Evolutionary conservation across 129 eudicot genomes (phyloP).

Genomic region (Chrysanthemum lavandulifolium): DNA sequence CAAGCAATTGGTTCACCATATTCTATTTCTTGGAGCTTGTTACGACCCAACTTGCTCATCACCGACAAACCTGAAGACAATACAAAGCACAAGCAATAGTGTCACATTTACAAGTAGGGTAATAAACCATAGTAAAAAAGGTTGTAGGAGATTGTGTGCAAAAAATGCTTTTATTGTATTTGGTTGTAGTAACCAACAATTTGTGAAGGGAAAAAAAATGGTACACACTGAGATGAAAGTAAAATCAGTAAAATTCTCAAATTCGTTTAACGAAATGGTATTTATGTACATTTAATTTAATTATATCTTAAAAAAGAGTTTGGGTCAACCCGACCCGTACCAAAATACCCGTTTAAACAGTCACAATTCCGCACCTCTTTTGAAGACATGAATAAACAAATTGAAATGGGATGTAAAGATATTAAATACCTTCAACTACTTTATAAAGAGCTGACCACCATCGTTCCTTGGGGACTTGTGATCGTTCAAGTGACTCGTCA

Average conservation of each 20-base stretch:
- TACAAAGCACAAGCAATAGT: background rate
- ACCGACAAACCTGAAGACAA: constrained; percentile 58
- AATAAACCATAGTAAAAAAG: background rate
- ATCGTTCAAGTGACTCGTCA: constrained; percentile 60
- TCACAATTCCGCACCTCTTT: background rate
- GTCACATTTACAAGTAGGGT: background rate
- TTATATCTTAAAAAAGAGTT: background rate
- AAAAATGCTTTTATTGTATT: background rate
- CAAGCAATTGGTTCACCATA: constrained; percentile 41
- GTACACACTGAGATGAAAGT: no score
- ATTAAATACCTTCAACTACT: constrained; percentile 70
- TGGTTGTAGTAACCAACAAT: no score
- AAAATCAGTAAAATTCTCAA: no score
- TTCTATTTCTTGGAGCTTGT: constrained; percentile 45
- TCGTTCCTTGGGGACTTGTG: constrained; percentile 58
- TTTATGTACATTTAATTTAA: no score
- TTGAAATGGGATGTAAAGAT: background rate
- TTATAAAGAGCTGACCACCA: constrained; percentile 95
- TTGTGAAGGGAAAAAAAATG: no score
- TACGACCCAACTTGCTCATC: constrained; percentile 65
- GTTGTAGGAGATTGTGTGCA: no score
- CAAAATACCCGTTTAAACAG: background rate
- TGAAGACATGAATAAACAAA: background rate
- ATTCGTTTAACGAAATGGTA: no score
- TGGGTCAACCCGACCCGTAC: background rate